These are phyloP conservation scores for Pseudopyrenochaeta lycopersici DNA, from an alignment of 2,329 filamentous ascomycete genomes.

Conservation along the genomic window DNA sequence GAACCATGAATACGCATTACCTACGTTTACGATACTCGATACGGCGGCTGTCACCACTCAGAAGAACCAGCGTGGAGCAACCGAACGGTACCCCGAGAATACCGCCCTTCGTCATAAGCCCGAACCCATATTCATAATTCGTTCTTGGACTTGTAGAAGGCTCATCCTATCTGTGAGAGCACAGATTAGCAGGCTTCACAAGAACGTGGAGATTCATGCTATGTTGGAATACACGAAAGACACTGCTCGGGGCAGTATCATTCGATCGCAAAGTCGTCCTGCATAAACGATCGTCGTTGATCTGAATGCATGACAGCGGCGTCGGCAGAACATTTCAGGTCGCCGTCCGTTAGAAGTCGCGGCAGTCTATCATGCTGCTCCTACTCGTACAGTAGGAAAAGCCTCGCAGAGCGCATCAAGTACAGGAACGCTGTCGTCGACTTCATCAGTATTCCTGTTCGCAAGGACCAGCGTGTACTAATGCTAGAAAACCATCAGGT, in stretches of 20 bases:
- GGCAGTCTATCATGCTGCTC: slow-evolving; percentile 14
- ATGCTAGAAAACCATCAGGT: slow-evolving; percentile 50
- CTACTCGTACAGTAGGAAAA: slow-evolving; percentile 25
- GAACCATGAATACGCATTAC: slow-evolving; percentile 3
- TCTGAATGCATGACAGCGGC: slow-evolving; percentile 2
- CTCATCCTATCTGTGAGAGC: slow-evolving; percentile 22
- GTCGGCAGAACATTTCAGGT: slow-evolving; percentile 13
- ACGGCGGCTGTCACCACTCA: slow-evolving; percentile 12
- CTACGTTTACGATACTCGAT: slow-evolving; percentile 3
- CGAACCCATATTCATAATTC: slow-evolving; percentile 45
- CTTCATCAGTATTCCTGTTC: slow-evolving; percentile 6
- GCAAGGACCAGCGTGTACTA: slow-evolving; percentile 42
- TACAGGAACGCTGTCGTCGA: background rate
- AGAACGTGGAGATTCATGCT: background rate
- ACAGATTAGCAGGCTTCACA: background rate
- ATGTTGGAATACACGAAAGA: background rate
- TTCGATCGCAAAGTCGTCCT: slow-evolving; percentile 20
- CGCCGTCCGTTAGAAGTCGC: slow-evolving; percentile 17
- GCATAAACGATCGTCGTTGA: slow-evolving; percentile 21
- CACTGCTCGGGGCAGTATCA: slow-evolving; percentile 3
- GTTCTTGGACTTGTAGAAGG: slow-evolving; percentile 23
- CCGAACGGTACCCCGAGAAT: slow-evolving; percentile 48
- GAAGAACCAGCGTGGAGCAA: slow-evolving; percentile 46
- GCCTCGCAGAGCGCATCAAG: slow-evolving; percentile 43
- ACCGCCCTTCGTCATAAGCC: slow-evolving; percentile 43